phyloP scores from a whole-genome alignment of 352 stramenopile species.

The Globisporangium emineosum region DNA sequence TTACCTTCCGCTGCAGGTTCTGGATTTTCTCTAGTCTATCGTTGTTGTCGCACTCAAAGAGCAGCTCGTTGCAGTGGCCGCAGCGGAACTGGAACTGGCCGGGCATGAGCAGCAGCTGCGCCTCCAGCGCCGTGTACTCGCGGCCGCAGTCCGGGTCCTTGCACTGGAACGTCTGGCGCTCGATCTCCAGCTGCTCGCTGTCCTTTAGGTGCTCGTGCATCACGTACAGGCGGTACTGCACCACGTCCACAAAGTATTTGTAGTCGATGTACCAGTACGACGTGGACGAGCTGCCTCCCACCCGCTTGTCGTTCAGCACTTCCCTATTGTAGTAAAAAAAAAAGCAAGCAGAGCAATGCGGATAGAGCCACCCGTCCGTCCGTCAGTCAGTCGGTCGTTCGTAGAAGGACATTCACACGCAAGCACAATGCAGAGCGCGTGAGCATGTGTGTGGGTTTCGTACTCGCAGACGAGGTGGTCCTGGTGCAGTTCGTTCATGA shows the following conservation, averaged over 20 bases:
- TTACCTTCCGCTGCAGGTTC: conserved; percentile 75
- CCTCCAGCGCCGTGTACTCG: conserved; percentile 86
- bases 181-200: conserved; percentile 83
- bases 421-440: background rate
- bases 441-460: conserved; percentile 8
- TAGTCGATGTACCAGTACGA: conserved; percentile 93
- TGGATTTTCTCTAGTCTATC: conserved; percentile 72
- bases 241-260: conserved; percentile 90
- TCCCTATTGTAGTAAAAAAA: conserved; percentile 35
- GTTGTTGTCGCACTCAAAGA: conserved; percentile 90
- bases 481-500: conserved; percentile 86
- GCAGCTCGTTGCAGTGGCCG: conserved; percentile 79
- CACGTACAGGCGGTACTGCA: conserved; percentile 85
- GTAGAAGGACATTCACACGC: background rate
- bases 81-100: conserved; percentile 84
- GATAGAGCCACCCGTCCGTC: background rate
- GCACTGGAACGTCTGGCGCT: conserved; percentile 85
- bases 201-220: conserved; percentile 88
- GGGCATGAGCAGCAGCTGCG: conserved; percentile 76
- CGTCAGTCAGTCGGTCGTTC: background rate
- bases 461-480: conserved; percentile 86
- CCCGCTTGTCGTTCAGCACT: conserved; percentile 84
- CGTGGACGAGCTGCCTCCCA: conserved; percentile 80
- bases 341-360: background rate
- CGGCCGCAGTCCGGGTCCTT: conserved; percentile 81